Evolutionary conservation across 1,284 basidiomycete species (phyloP).

Genomic region (Stereum hirsutum): DNA sequence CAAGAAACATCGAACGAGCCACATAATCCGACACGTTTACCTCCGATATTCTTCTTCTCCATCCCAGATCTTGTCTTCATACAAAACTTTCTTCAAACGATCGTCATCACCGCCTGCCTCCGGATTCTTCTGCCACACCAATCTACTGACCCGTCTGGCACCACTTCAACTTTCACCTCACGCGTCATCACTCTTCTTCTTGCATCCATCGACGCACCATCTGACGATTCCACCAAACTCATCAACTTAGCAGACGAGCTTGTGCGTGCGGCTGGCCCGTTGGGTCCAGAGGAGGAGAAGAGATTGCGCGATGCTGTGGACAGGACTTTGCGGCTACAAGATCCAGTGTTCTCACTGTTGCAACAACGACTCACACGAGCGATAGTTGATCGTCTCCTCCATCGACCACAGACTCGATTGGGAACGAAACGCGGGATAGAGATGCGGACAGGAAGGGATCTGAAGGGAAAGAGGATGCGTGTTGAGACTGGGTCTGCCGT

Average conservation of each 20-base stretch:
- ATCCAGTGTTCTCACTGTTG: constrained; percentile 58
- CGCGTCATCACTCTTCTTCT: constrained; percentile 59
- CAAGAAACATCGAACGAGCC: constrained; percentile 8
- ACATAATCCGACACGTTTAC: constrained; percentile 30
- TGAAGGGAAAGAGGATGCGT: constrained; percentile 15
- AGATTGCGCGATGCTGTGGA: constrained; percentile 48
- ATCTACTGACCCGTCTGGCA: constrained; percentile 3
- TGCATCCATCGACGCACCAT: constrained; percentile 39
- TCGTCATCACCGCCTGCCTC: constrained; percentile 55
- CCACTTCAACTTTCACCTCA: constrained; percentile 29
- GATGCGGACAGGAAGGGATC: constrained; percentile 22
- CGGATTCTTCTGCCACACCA: constrained; percentile 38
- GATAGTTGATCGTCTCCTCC: constrained; percentile 28
- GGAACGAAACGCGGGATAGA: constrained; percentile 9
- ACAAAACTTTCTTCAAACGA: constrained; percentile 65
- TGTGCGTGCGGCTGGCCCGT: constrained; percentile 27
- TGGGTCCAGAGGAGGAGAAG: constrained; percentile 33
- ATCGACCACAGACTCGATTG: no score
- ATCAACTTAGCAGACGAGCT: constrained; percentile 66
- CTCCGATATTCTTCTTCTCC: constrained; percentile 54
- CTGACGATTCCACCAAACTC: constrained; percentile 37
- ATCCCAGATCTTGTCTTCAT: constrained; percentile 40
- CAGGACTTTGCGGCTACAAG: constrained; percentile 45
- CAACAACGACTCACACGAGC: constrained; percentile 43
- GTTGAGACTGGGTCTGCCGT: constrained; percentile 16